A percentile compares a stretch with the other conserved stretches of the same genome.
Evolutionary conservation across 495 filamentous ascomycete genomes (phyloP).

Genomic region (Pyrenula aspistea): DNA sequence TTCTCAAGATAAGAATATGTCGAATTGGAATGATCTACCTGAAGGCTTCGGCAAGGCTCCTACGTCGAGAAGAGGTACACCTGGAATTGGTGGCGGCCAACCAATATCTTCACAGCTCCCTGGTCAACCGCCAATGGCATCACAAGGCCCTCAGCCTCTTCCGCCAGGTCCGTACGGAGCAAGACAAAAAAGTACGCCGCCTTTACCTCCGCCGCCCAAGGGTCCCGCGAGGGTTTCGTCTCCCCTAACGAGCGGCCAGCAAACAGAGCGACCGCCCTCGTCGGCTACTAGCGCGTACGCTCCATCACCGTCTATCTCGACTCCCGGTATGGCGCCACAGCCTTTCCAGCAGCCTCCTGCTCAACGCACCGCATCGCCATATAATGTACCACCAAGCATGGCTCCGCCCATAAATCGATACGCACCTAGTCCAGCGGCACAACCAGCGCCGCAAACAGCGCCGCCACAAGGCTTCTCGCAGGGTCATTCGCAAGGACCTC

Average conservation of each 20-base stretch:
- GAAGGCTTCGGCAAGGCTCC: conserved; percentile 61
- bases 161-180: conserved; percentile 22
- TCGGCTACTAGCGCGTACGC: conserved; percentile 65
- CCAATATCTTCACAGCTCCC: conserved; percentile 54
- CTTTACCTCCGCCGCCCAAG: conserved; percentile 43
- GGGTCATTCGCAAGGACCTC: not conserved
- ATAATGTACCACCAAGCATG: conserved; percentile 70
- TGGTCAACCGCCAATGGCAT: conserved; percentile 34
- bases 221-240: conserved; percentile 44
- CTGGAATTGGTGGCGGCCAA: conserved; percentile 43
- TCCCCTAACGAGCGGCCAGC: conserved; percentile 26
- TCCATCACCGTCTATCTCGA: conserved; percentile 36
- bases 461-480: conserved; percentile 15
- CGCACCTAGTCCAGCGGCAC: conserved; percentile 62
- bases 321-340: conserved; percentile 21
- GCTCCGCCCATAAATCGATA: conserved; percentile 71
- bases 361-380: conserved; percentile 71
- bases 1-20: conserved; percentile 53
- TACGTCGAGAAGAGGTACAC: conserved; percentile 56
- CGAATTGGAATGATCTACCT: conserved; percentile 91
- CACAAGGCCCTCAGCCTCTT: conserved; percentile 27
- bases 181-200: conserved; percentile 29
- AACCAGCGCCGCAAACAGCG: conserved; percentile 22
- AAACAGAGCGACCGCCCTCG: conserved; percentile 40
- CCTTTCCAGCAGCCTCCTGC: conserved; percentile 37